Evolutionary conservation across 495 filamentous ascomycete genomes (phyloP).

Genomic region (Aspergillus campestris): DNA sequence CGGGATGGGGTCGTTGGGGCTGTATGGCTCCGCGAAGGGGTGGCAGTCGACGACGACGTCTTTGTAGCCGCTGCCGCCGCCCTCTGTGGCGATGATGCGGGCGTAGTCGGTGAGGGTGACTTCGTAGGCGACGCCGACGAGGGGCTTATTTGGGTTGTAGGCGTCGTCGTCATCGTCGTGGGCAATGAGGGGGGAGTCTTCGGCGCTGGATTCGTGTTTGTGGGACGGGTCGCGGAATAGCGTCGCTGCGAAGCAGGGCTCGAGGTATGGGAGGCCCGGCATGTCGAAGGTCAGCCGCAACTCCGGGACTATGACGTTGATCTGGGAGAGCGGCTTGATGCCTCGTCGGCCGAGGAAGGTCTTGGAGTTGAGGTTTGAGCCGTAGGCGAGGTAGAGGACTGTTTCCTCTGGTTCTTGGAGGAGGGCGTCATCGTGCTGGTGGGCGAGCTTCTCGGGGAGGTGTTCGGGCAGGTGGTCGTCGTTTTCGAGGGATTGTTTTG

Average conservation of each 20-base stretch:
- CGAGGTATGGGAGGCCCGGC: slow-evolving; percentile 73
- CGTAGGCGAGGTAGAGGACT: slow-evolving; percentile 89
- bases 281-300: slow-evolving; percentile 78
- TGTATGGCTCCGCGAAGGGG: slow-evolving; percentile 45
- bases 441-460: slow-evolving; percentile 18
- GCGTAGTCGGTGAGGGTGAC: slow-evolving; percentile 74
- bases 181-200: slow-evolving; percentile 25
- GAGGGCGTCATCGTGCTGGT: slow-evolving; percentile 6
- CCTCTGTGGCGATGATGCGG: slow-evolving; percentile 83
- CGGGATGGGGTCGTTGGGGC: slow-evolving; percentile 31
- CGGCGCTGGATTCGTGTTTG: slow-evolving; percentile 16
- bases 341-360: slow-evolving; percentile 69
- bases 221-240: slow-evolving; percentile 40
- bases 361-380: slow-evolving; percentile 72
- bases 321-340: slow-evolving; percentile 67
- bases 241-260: slow-evolving; percentile 90
- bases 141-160: slow-evolving; percentile 65
- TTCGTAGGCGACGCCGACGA: slow-evolving; percentile 93
- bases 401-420: slow-evolving; percentile 31
- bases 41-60: slow-evolving; percentile 75
- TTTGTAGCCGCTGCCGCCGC: slow-evolving; percentile 70
- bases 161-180: slow-evolving; percentile 28
- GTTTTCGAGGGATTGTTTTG: slow-evolving; percentile 8
- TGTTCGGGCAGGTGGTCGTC: slow-evolving; percentile 3
- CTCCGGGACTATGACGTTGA: slow-evolving; percentile 72